A percentile compares a stretch with the other conserved stretches of the same genome.
These are phyloP conservation scores for Licmophora abbreviata DNA, from an alignment of 108 stramenopile genomes.

Conservation along the genomic window DNA sequence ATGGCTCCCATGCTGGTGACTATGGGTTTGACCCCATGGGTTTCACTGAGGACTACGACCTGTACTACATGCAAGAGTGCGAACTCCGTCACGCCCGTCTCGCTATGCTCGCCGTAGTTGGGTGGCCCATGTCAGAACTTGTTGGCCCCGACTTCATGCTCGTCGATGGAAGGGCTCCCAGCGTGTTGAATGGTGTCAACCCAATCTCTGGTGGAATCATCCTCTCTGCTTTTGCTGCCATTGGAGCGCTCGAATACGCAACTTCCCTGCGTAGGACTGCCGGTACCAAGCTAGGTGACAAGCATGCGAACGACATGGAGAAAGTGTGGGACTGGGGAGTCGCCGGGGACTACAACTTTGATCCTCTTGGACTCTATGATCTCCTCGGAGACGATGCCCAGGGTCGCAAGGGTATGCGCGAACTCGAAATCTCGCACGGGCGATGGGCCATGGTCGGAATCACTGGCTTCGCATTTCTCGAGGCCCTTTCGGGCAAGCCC, in stretches of 20 bases:
- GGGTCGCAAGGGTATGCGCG: slow-evolving; percentile 71
- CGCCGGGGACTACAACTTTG: slow-evolving; percentile 80
- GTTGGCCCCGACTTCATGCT: slow-evolving; percentile 65
- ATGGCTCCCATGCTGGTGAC: slow-evolving; percentile 78
- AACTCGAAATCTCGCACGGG: slow-evolving; percentile 72
- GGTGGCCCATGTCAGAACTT: slow-evolving; percentile 72
- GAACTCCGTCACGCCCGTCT: slow-evolving; percentile 69
- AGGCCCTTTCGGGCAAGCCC: slow-evolving; percentile 59
- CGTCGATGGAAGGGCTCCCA: slow-evolving; percentile 51
- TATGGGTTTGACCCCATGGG: slow-evolving; percentile 81
- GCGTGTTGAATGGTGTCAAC: slow-evolving; percentile 73
- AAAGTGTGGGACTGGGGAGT: slow-evolving; percentile 71
- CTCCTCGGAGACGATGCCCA: slow-evolving; percentile 52
- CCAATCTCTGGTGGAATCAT: slow-evolving; percentile 51
- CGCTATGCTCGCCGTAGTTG: slow-evolving; percentile 75
- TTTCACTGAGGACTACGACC: slow-evolving; percentile 44
- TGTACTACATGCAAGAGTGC: slow-evolving; percentile 50
- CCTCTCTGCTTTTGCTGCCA: slow-evolving; percentile 39
- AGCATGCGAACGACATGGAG: slow-evolving; percentile 57
- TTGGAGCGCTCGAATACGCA: slow-evolving; percentile 63
- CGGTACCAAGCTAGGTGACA: slow-evolving; percentile 42
- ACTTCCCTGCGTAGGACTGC: slow-evolving; percentile 46
- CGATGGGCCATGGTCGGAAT: slow-evolving; percentile 76
- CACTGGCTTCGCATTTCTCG: slow-evolving; percentile 63
- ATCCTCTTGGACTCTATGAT: slow-evolving; percentile 59